A percentile compares a stretch with the other conserved stretches of the same genome.
These are phyloP conservation scores for Tritrichomonas foetus DNA, from an alignment of 208 protist species.

Conservation along the genomic window DNA sequence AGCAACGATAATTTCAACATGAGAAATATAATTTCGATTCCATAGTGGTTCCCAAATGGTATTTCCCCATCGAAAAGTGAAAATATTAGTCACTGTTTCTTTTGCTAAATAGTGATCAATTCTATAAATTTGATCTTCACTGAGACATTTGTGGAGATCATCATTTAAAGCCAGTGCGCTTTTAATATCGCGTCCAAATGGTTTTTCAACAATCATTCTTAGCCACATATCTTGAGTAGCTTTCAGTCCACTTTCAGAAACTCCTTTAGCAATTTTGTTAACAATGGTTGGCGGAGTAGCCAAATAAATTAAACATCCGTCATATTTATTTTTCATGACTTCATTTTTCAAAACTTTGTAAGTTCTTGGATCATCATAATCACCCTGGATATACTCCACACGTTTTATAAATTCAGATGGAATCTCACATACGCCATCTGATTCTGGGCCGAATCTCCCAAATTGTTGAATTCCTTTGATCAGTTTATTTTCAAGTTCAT, in stretches of 20 bases:
- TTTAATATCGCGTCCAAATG: conserved; percentile 74
- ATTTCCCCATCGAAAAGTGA: conserved; percentile 80
- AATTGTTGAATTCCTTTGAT: background rate
- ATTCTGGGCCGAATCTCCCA: background rate
- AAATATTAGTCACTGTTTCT: conserved; percentile 82
- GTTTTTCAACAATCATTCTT: conserved; percentile 74
- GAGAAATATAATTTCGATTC: conserved; percentile 73
- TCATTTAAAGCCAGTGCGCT: conserved; percentile 67
- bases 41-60: conserved; percentile 72
- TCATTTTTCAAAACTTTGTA: background rate
- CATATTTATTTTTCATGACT: background rate
- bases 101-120: conserved; percentile 87
- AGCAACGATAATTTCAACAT: conserved; percentile 80
- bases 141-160: conserved; percentile 66
- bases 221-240: background rate
- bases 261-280: background rate
- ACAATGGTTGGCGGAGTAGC: conserved; percentile 4
- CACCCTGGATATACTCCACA: background rate
- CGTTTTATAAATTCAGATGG: background rate
- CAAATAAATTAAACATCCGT: background rate
- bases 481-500: background rate
- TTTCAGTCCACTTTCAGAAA: background rate
- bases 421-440: background rate
- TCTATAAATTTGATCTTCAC: conserved; percentile 75
- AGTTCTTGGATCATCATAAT: background rate